Conservation (phyloP, 23 red algal genomes). For the Gracilariopsis chorda region DNA sequence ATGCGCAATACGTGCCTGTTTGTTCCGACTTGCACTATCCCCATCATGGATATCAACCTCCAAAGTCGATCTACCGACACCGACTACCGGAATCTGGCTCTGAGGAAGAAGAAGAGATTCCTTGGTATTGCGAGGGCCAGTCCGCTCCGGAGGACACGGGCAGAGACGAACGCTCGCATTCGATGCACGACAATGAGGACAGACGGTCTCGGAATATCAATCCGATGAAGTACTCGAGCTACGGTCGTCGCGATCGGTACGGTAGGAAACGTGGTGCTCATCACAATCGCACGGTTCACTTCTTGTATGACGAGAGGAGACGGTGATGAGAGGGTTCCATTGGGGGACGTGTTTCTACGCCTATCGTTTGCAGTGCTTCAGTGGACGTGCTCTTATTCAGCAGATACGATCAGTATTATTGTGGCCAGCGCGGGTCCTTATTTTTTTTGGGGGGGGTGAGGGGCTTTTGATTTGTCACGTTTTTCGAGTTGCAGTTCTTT, state of each 20-base stretch:
- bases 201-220: not conserved
- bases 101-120: conserved; percentile 34
- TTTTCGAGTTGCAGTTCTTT: no score
- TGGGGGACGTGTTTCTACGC: no score
- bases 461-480: no score
- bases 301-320: conserved; percentile 39
- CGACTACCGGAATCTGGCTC: conserved; percentile 14
- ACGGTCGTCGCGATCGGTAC: conserved; percentile 31
- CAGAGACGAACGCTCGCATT: not conserved
- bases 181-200: not conserved
- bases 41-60: not conserved
- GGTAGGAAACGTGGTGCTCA: conserved; percentile 18
- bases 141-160: conserved; percentile 47
- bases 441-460: no score
- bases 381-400: no score
- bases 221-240: conserved; percentile 31
- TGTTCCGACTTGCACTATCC: not conserved
- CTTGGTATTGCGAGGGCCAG: conserved; percentile 65
- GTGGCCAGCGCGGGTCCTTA: no score
- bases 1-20: not conserved
- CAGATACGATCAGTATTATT: no score
- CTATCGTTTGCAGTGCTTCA: no score
- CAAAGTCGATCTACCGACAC: conserved; percentile 48
- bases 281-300: conserved; percentile 25
- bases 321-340: no score